Base-by-base conservation (phyloP, 1,284 basidiomycete species). In the Laetiporus sulphureus region DNA sequence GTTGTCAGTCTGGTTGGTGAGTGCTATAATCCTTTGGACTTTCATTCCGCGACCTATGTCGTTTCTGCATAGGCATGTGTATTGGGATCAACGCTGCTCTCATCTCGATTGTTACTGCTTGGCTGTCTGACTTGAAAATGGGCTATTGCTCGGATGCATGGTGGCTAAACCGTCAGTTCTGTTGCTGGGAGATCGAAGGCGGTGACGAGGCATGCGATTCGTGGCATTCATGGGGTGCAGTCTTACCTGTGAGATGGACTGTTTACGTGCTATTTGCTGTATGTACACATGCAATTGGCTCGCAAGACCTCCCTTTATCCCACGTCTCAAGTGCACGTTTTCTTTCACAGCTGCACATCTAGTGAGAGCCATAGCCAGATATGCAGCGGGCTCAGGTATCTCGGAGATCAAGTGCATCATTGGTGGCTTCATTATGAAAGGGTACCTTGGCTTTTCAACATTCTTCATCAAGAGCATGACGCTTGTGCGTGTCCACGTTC, bases 391-490 rank as follows among this genome's bases (percentile, higher is more conserved):
- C 4, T 97, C 93, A 47, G 96, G 96, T 41, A 99, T 99, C 45
- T 92, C 93, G 19, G 96, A 99, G 65, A 98, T 99, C 67, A 99
- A 99, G 60, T 98, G 94, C 62, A 98, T 99, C 53, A 69, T 99
- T 16, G 91, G 91, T 4, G 96, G 96, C 1, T 99, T 99, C 64
- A 77, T 93, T 55, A 98, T 99, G 83, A 84, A 95, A 62, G 92
- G 92, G 0, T 99, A 89, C 60, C 73, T 99, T 29, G 86, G 91
- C 10, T 80, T 88, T 46, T 80, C 83, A 63, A 99, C 95, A 0
- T 83, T 98, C 50, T 70, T 82, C 46, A 86, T 97, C 62, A 98
- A 98, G 69, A 91, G 86, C 55, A 66, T 98, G 29, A 92, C 92
- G 6, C 65, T 98, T 52, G 92, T 94, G 49, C 56, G 85, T 66